Evolutionary conservation across 768 basidiomycete genomes (phyloP), one percentile per base, ranked within the genome.

Genomic region (Suillus placidus): DNA sequence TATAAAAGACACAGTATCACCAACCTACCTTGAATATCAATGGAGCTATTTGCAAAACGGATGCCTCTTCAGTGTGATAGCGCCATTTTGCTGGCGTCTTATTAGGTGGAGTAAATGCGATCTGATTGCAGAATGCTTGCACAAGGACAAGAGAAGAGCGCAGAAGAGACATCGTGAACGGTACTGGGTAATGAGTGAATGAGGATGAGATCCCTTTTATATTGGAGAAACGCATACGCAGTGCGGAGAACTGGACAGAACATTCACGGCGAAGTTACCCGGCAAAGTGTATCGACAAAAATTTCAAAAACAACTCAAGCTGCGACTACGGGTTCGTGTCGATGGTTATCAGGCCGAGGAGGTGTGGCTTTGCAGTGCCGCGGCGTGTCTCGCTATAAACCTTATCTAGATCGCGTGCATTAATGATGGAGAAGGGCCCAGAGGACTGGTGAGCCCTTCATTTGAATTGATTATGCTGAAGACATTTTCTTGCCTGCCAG

Each of bases 71-170:
- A 0, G 82, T 85, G 71, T 87, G 83, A 70, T 86, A 88, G 6
- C 87, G 78, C 10, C 77, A 78, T 62, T 85, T 85, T 40, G 71
- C 64, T 0, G 79, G 81, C 0, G 86, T 85, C 12, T 84, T 84
- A 71, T 88, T 86, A 2, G 87, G 87, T 0, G 87, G 85, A 0
- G 84, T 84, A 68, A 80, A 84, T 0, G 85, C 87, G 0, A 81
- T 68, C 43, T 85, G 82, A 69, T 87, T 85, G 71, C 77, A 79
- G 34, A 81, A 57, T 2, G 85, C 84, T 67, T 88, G 86, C 42
- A 84, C 65, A 42, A 80, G 69, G 68, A 84, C 80, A 64, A 89
- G 82, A 42, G 75, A 69, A 20, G 82, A 81, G 26, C 87, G 81
- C 38, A 70, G 57, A 42, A 83, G 73, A 60, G 84, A 82, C 86